Conservation (phyloP, 2,329 filamentous ascomycete species). For the Cladophialophora yegresii region DNA sequence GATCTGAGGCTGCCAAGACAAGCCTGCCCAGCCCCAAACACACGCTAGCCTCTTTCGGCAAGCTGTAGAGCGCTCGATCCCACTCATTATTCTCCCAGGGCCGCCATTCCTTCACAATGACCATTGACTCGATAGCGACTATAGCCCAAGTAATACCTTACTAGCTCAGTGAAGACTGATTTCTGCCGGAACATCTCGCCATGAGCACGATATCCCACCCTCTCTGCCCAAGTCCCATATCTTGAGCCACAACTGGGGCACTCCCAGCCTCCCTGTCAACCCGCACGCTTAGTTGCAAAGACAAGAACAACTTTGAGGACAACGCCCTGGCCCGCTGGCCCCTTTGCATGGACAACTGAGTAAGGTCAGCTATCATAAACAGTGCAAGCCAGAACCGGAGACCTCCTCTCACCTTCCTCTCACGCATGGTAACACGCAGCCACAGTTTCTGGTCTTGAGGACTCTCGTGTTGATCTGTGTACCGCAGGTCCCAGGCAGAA, state of each 20-base stretch:
- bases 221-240: neutral
- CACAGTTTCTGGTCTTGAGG: slow-evolving; percentile 29
- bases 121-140: neutral
- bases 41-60: slow-evolving; percentile 17
- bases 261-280: neutral
- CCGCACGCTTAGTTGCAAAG: slow-evolving; percentile 23
- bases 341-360: slow-evolving; percentile 28
- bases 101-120: neutral
- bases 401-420: slow-evolving; percentile 19
- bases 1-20: slow-evolving; percentile 17
- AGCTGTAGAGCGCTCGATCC: neutral
- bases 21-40: slow-evolving; percentile 5
- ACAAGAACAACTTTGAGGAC: slow-evolving; percentile 27
- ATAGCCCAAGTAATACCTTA: neutral
- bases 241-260: no score
- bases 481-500: neutral
- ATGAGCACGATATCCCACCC: neutral
- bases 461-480: neutral
- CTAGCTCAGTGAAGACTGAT: neutral
- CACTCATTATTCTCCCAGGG: neutral
- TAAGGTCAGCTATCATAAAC: slow-evolving; percentile 8
- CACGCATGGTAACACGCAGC: slow-evolving; percentile 27
- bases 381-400: neutral
- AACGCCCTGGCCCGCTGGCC: slow-evolving; percentile 20
- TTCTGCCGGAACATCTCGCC: neutral